Evolutionary conservation across 768 basidiomycete species (phyloP), one percentile per base, ranked within the genome.

Genomic region (Boletus reticuloceps): DNA sequence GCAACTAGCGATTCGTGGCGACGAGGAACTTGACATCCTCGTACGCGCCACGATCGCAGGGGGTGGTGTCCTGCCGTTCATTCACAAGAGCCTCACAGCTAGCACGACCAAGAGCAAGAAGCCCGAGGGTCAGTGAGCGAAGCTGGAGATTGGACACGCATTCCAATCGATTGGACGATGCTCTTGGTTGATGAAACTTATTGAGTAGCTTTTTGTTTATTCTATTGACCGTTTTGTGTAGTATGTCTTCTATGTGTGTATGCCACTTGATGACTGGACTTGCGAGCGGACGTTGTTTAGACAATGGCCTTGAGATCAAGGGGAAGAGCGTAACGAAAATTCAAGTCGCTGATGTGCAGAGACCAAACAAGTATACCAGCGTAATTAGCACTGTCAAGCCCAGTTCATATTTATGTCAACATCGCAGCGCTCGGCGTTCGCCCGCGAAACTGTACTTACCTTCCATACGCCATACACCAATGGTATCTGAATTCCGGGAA

Each of bases 21-120:
- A 98, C 71, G 94, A 97, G 72, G 95, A 98, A 68, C 86, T 98
- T n/a, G 95, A 98, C 69, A 88, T 85, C 17, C 85, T 98, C 55
- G 94, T 98, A 29, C 84, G 87, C 51, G 95, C 94, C 5, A 97
- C 95, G 5, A 96, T 97, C 64, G 92, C 94, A 13, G 90, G 91
- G 40, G 90, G 90, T 68, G 90, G 91, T 70, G 91, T 92, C 4
- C 67, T 92, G 56, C 91, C 91, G 19, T 93, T 92, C 76, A 92
- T 93, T 60, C 91, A 93, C 80, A 91, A 91, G 80, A 84, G 79
- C 58, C 78, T 93, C 55, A 91, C 88, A 4, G 64, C 63, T 2
- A 72, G 74, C 25, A 76, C 75, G 43, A 70, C 73, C 47, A 83
- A 83, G 71, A 70, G 72, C 9, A 72, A 67, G 51, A 84, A 84